A percentile compares a stretch with the other conserved stretches of the same genome.
phyloP scores from a whole-genome alignment of 306 rosid genomes.

The Neltuma alba region DNA sequence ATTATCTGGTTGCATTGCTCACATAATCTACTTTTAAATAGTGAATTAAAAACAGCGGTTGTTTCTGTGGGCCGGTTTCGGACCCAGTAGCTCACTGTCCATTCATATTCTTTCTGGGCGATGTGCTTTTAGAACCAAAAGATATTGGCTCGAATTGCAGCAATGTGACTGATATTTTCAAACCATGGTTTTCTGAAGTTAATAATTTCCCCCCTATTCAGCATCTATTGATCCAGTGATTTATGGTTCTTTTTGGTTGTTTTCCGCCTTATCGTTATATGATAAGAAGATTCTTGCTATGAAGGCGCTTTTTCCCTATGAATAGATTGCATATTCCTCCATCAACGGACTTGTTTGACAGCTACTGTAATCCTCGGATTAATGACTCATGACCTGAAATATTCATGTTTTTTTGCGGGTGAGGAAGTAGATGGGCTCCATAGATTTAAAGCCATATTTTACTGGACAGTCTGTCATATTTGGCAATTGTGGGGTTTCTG shows the following conservation, averaged over 20 bases:
- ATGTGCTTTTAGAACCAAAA: neutral
- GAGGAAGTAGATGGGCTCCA: neutral
- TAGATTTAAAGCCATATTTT: neutral
- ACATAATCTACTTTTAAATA: neutral
- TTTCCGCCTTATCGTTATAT: conserved; percentile 11
- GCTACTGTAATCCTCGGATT: conserved; percentile 24
- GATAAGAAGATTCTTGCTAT: neutral
- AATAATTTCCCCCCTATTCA: neutral
- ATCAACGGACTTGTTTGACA: neutral
- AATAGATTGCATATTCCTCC: conserved; percentile 23
- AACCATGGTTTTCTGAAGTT: neutral
- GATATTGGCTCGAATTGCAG: neutral
- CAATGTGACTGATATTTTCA: conserved; percentile 9
- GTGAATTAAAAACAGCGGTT: neutral
- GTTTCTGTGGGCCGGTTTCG: conserved; percentile 11
- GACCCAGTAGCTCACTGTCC: neutral
- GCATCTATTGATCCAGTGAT: neutral
- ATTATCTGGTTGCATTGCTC: conserved; percentile 27
- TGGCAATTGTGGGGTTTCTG: conserved; percentile 21
- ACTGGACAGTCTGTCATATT: conserved; percentile 13
- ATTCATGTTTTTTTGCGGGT: conserved; percentile 23
- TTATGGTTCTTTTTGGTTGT: conserved; percentile 21
- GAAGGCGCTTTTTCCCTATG: conserved; percentile 13
- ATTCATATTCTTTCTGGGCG: conserved; percentile 4
- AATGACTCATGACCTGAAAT: conserved; percentile 14